Evolutionary conservation across 164 flowering plant species (phyloP), one percentile per base, ranked within the genome.

Genomic region (Tetrastigma voinierianum): DNA sequence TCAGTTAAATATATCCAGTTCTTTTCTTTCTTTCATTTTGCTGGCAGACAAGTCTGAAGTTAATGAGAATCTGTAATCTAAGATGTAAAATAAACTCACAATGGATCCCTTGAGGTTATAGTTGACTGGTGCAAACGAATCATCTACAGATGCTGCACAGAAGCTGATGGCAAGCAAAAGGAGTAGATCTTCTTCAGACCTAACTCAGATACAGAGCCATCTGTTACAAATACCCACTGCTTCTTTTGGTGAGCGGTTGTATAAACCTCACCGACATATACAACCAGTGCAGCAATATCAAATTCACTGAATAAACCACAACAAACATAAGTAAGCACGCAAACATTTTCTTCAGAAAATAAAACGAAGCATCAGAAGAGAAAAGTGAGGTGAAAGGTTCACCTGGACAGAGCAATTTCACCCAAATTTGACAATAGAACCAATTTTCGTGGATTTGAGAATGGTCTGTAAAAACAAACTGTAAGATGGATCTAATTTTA

Each of bases 221-320:
- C 98, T 12, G 96, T 81, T 67, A 90, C 87, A 80, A 95, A 95
- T 57, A 92, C 87, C 99, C 99, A 92, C 72, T 90, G 98, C 74
- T 76, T 89, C 83, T 74, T 87, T 67, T 82, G 96, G 51, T 81
- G 79, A 70, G 81, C 79, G 64, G 80, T 75, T 59, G 63, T 59
- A 78, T 79, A 84, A 65, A 77, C 84, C 64, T 89, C 88, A 61
- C 99, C 99, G 67, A 90, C 96, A 62, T 83, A 66, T 67, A 95
- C 77, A 74, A 92, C 80, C 19, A 81, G 70, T 5, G 86, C 98
- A 68, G 90, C 95, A 58, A 84, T 81, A 70, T 95, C 99, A 77
- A 95, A 95, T 72, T 95, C 99, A 71, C 99, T 90, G 84, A 53
- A 67, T 25, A 71, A 63, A 62, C 15, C 56, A 63, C 57, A 71